phyloP scores from a whole-genome alignment of 2,329 filamentous ascomycete genomes.

The Hypoxylon sp. region DNA sequence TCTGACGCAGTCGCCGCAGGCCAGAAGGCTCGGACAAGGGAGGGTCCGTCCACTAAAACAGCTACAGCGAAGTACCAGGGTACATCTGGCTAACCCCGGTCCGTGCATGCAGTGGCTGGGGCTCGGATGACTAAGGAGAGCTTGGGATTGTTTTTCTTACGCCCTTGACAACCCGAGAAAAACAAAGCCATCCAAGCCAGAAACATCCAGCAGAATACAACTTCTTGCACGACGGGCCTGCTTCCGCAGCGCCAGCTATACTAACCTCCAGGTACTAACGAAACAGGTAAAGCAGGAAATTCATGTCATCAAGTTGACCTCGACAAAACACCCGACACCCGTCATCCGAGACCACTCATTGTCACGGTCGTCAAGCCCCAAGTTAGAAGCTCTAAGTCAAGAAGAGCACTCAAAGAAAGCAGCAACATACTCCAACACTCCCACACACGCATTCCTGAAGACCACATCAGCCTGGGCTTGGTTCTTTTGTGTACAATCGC shows the following conservation, averaged over 20 bases:
- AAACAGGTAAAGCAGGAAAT: slow-evolving; percentile 13
- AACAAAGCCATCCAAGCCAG: slow-evolving; percentile 25
- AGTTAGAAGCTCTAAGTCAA: neutral
- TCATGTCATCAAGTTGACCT: slow-evolving; percentile 9
- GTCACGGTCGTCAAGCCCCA: slow-evolving; percentile 5
- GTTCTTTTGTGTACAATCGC: neutral
- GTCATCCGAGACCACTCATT: neutral
- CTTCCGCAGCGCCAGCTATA: slow-evolving; percentile 26
- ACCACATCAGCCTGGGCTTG: neutral
- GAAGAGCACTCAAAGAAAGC: slow-evolving; percentile 10
- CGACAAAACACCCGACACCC: slow-evolving; percentile 1
- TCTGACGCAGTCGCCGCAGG: no score
- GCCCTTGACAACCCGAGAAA: slow-evolving; percentile 31
- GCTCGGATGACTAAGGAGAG: slow-evolving; percentile 20
- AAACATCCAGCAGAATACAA: slow-evolving; percentile 16
- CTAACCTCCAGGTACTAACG: slow-evolving; percentile 32
- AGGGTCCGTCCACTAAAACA: slow-evolving; percentile 14
- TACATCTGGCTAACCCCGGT: neutral
- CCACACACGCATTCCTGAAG: slow-evolving; percentile 7
- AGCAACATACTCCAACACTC: neutral
- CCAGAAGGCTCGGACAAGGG: slow-evolving; percentile 1
- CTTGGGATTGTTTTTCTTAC: slow-evolving; percentile 27
- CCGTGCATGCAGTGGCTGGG: neutral
- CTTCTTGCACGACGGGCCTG: slow-evolving; percentile 28
- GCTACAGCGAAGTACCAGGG: neutral